Percentiles rank a stretch among this genome's conserved stretches.
Conservation (phyloP, 2,329 filamentous ascomycete species). For the Fusarium penzigii region DNA sequence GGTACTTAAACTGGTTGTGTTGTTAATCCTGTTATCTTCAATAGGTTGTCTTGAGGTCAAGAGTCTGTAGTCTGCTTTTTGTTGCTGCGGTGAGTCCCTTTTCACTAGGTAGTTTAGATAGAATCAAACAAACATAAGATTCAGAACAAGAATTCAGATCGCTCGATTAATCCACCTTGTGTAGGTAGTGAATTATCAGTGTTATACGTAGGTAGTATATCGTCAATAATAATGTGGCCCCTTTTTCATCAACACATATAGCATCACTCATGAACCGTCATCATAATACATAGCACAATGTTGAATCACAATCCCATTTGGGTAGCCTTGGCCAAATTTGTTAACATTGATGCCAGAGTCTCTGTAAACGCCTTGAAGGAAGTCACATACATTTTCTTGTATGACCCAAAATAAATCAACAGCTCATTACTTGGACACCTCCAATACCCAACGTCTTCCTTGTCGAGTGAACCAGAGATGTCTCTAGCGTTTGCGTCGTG, state of each 20-base stretch:
- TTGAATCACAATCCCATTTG: slow-evolving; percentile 7
- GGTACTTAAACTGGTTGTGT: slow-evolving; percentile 13
- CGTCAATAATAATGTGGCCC: too few species aligned
- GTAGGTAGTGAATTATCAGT: too few species aligned
- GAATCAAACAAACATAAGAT: not conserved
- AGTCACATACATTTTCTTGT: slow-evolving; percentile 34
- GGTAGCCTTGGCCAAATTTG: slow-evolving; percentile 22
- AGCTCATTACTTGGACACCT: slow-evolving; percentile 23
- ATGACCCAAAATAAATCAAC: slow-evolving; percentile 19
- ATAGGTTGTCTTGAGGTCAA: not conserved
- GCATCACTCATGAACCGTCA: not conserved
- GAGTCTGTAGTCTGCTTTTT: not conserved
- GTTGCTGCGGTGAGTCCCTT: not conserved
- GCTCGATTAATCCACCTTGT: too few species aligned
- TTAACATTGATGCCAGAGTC: slow-evolving; percentile 28
- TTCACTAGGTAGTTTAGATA: not conserved
- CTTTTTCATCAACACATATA: not conserved
- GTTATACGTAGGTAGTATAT: too few species aligned
- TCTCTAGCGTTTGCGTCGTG: slow-evolving; percentile 22
- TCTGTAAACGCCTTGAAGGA: slow-evolving; percentile 23
- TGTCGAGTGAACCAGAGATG: slow-evolving; percentile 21
- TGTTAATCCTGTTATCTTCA: not conserved
- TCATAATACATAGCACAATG: not conserved
- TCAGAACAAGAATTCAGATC: not conserved
- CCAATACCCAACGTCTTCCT: slow-evolving; percentile 14